Conservation (phyloP, 2,329 filamentous ascomycete genomes). For the Scedosporium apiospermum region DNA sequence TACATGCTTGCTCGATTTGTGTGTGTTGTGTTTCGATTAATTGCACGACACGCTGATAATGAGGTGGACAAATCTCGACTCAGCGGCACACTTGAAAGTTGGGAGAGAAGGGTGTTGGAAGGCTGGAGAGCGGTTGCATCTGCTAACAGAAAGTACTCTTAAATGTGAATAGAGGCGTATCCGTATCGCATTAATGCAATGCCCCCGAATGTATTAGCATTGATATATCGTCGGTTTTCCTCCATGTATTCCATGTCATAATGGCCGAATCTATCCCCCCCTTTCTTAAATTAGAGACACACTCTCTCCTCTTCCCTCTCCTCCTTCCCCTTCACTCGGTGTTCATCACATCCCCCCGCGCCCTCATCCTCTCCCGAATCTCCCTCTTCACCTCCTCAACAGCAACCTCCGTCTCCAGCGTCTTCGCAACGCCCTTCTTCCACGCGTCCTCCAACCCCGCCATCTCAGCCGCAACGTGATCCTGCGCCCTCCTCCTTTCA, state of each 20-base stretch:
- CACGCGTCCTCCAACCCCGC: slow-evolving; percentile 65
- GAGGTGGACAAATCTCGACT: no score
- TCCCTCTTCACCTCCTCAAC: slow-evolving; percentile 61
- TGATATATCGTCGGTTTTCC: no score
- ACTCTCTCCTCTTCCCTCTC: not conserved
- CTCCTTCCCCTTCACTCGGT: not conserved
- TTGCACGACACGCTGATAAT: no score
- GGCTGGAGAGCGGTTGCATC: not conserved
- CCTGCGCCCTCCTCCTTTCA: slow-evolving; percentile 59
- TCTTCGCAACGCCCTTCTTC: slow-evolving; percentile 66
- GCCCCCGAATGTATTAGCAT: no score
- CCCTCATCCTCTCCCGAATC: slow-evolving; percentile 53
- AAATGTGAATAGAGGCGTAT: no score
- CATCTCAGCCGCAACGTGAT: slow-evolving; percentile 63
- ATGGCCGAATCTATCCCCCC: no score
- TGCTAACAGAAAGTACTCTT: no score
- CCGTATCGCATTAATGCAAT: no score
- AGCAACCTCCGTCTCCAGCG: slow-evolving; percentile 81
- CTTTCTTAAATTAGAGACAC: not conserved
- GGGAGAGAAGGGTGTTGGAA: not conserved
- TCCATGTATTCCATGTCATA: no score
- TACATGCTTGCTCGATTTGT: no score
- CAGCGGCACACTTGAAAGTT: not conserved
- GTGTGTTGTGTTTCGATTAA: no score
- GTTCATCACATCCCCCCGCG: slow-evolving; percentile 10